phyloP scores from a whole-genome alignment of 345 rosid genomes.

The Brassica rapa region DNA sequence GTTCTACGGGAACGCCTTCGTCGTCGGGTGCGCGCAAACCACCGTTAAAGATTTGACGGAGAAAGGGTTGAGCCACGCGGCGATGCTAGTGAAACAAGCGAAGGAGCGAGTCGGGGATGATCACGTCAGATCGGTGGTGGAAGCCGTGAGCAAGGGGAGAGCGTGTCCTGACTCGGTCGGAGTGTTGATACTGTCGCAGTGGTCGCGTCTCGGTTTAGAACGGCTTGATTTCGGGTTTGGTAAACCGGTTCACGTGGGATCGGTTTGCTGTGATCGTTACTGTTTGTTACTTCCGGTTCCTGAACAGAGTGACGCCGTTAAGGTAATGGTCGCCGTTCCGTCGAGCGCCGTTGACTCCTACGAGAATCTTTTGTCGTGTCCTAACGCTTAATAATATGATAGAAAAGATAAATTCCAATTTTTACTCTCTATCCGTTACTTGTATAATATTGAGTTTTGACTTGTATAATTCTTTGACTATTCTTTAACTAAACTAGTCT shows the following conservation, averaged over 20 bases:
- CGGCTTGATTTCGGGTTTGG: slow-evolving; percentile 79
- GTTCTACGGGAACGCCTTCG: slow-evolving; percentile 85
- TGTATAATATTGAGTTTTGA: slow-evolving; percentile 40
- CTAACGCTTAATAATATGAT: slow-evolving; percentile 36
- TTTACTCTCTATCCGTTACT: slow-evolving; percentile 41
- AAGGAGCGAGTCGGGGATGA: slow-evolving; percentile 63
- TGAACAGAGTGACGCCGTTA: slow-evolving; percentile 58
- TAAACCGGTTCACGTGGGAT: slow-evolving; percentile 64
- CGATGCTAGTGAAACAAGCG: slow-evolving; percentile 65
- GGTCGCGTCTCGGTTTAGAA: slow-evolving; percentile 88
- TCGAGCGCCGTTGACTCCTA: slow-evolving; percentile 56
- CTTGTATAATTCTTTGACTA: slow-evolving; percentile 7
- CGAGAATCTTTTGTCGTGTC: slow-evolving; percentile 53
- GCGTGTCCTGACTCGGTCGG: slow-evolving; percentile 75
- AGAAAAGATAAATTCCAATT: slow-evolving; percentile 25
- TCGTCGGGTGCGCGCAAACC: slow-evolving; percentile 70
- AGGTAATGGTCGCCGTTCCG: slow-evolving; percentile 80
- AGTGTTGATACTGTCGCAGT: slow-evolving; percentile 70
- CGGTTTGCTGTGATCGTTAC: slow-evolving; percentile 71
- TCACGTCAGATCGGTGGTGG: slow-evolving; percentile 58
- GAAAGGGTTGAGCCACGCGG: slow-evolving; percentile 56
- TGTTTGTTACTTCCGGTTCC: slow-evolving; percentile 71
- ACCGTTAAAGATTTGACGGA: slow-evolving; percentile 59
- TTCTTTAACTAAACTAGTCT: background rate
- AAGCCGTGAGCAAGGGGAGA: slow-evolving; percentile 53